These are phyloP conservation scores for Arabidopsis suecica DNA, from an alignment of 345 rosid species.

Conservation along the genomic window DNA sequence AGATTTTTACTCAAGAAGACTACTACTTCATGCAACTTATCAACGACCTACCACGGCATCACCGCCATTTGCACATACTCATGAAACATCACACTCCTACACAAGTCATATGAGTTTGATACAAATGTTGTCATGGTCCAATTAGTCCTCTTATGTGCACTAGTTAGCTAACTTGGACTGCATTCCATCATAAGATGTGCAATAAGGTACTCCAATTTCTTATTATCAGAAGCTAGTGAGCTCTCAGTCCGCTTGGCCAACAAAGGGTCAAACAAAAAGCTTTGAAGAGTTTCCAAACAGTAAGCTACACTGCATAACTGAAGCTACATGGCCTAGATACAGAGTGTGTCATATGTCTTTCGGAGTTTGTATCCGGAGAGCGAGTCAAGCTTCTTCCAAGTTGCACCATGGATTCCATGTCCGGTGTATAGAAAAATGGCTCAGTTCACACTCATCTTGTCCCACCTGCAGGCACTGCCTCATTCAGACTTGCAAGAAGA, in stretches of 20 bases:
- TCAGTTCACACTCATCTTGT: constrained; percentile 86
- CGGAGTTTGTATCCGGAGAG: constrained; percentile 67
- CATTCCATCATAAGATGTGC: constrained; percentile 75
- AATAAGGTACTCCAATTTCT: constrained; percentile 57
- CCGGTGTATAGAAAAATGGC: constrained; percentile 89
- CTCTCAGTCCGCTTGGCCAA: constrained; percentile 56
- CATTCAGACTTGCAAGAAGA: constrained; percentile 75
- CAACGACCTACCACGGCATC: constrained; percentile 48
- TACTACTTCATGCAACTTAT: constrained; percentile 32
- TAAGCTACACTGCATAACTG: constrained; percentile 60
- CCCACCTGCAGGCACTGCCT: constrained; percentile 96
- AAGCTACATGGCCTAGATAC: constrained; percentile 59
- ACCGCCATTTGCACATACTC: constrained; percentile 40
- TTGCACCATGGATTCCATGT: constrained; percentile 90
- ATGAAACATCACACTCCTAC: constrained; percentile 47
- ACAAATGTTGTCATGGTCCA: constrained; percentile 80
- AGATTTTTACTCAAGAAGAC: constrained; percentile 39
- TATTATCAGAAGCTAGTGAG: constrained; percentile 45
- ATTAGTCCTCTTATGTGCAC: constrained; percentile 81
- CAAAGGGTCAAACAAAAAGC: constrained; percentile 76
- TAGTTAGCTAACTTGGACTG: constrained; percentile 78
- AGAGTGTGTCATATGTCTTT: constrained; percentile 81
- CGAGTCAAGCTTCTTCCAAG: constrained; percentile 72
- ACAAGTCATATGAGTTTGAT: constrained; percentile 56
- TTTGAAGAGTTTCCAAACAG: constrained; percentile 66